These are phyloP conservation scores for Fusarium aywerte DNA, from an alignment of 2,329 filamentous ascomycete genomes.

Conservation along the genomic window DNA sequence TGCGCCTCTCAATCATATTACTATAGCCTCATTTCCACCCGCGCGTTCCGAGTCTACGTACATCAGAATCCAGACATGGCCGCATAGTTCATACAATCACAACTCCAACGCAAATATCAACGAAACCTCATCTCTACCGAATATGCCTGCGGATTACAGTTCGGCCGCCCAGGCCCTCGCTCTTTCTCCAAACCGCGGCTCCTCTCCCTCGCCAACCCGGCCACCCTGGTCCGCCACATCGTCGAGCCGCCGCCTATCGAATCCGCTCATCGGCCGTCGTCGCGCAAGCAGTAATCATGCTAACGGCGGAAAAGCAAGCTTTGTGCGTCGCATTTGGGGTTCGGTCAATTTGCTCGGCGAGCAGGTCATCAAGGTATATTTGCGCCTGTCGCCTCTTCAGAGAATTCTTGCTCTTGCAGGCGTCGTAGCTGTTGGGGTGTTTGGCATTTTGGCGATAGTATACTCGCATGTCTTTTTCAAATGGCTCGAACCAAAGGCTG, in stretches of 20 bases:
- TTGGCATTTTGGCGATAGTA: conserved; percentile 75
- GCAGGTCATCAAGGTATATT: conserved; percentile 61
- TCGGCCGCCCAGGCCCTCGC: conserved; percentile 62
- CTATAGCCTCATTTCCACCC: conserved; percentile 26
- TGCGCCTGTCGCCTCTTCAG: conserved; percentile 69
- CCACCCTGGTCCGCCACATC: conserved; percentile 42
- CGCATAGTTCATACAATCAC: conserved; percentile 13
- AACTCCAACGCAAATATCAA: not conserved
- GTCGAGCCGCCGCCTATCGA: conserved; percentile 55
- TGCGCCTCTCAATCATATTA: conserved; percentile 6
- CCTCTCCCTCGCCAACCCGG: conserved; percentile 48
- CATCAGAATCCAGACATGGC: conserved; percentile 31
- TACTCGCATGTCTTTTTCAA: conserved; percentile 85
- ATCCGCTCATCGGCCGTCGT: conserved; percentile 51
- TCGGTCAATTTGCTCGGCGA: conserved; percentile 57
- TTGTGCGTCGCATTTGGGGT: conserved; percentile 48
- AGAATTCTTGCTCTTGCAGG: conserved; percentile 66
- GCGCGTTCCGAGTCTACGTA: conserved; percentile 35
- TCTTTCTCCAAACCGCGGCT: conserved; percentile 52
- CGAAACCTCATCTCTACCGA: conserved; percentile 12
- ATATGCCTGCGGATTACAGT: conserved; percentile 64
- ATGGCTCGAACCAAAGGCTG: conserved; percentile 76
- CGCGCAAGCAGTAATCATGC: conserved; percentile 29
- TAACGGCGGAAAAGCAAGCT: conserved; percentile 39
- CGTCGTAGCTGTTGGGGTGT: conserved; percentile 60